Conservation (phyloP, 2,329 filamentous ascomycete genomes). For the Septoria petroselini region DNA sequence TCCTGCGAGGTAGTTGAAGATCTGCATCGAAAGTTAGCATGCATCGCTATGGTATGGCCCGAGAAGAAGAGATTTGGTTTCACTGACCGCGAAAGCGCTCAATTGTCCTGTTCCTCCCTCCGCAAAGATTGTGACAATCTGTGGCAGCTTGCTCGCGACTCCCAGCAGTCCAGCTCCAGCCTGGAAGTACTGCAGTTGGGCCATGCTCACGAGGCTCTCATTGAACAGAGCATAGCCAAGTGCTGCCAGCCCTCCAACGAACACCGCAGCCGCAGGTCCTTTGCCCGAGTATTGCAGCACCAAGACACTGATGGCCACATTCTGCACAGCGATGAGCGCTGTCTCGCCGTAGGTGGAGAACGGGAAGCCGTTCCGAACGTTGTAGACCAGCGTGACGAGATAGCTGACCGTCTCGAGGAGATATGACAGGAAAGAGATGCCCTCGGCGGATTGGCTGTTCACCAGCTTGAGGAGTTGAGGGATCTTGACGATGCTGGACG, state of each 20-base stretch:
- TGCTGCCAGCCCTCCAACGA: constrained; percentile 72
- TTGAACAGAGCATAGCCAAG: constrained; percentile 68
- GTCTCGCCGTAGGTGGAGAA: constrained; percentile 98
- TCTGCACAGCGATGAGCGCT: constrained; percentile 85
- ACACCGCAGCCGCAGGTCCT: constrained; percentile 65
- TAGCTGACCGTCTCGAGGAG: constrained; percentile 85
- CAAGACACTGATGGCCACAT: constrained; percentile 81
- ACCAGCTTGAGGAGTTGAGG: constrained; percentile 94
- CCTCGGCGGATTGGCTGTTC: constrained; percentile 72
- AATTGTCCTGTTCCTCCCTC: constrained; percentile 91
- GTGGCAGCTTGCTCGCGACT: constrained; percentile 87
- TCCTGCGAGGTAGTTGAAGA: constrained; percentile 95
- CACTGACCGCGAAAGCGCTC: constrained; percentile 87
- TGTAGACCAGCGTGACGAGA: constrained; percentile 88
- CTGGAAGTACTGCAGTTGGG: constrained; percentile 71
- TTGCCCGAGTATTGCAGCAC: constrained; percentile 80
- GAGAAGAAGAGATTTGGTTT: neutral
- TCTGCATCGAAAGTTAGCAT: constrained; percentile 51
- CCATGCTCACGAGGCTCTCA: constrained; percentile 61
- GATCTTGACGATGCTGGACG: constrained; percentile 89
- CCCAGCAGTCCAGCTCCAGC: constrained; percentile 78
- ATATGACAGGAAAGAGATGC: constrained; percentile 86
- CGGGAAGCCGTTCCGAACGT: constrained; percentile 83
- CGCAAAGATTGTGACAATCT: constrained; percentile 81
- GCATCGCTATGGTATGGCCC: neutral